Conservation (phyloP, 345 rosid genomes). For the Boechera divaricarpa region DNA sequence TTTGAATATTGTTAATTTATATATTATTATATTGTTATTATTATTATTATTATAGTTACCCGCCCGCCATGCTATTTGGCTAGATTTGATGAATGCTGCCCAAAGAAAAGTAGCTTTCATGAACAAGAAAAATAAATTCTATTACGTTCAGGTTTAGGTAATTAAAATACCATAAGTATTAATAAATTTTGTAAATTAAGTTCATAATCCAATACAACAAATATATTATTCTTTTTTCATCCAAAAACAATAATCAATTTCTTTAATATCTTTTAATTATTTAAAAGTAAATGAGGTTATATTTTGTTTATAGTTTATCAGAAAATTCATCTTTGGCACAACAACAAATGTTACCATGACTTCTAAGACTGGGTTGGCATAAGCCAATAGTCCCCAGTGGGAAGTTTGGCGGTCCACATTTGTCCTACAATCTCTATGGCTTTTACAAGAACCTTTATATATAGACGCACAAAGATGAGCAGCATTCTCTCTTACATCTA, state of each 20-base stretch:
- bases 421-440: slow-evolving; percentile 1
- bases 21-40: no score
- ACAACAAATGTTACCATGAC: slow-evolving; percentile 40
- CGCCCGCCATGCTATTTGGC: no score
- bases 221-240: neutral
- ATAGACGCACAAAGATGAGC: neutral
- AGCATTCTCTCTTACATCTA: slow-evolving; percentile 20
- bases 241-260: neutral
- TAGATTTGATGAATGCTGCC: no score
- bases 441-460: slow-evolving; percentile 20
- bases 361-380: slow-evolving; percentile 37
- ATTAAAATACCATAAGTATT: neutral
- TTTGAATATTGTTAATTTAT: no score
- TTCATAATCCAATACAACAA: neutral
- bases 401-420: slow-evolving; percentile 33
- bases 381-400: slow-evolving; percentile 4
- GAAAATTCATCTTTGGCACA: slow-evolving; percentile 21
- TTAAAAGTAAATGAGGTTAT: neutral
- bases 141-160: neutral
- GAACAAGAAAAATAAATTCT: no score
- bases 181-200: neutral
- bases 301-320: neutral
- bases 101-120: no score
- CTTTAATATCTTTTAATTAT: neutral
- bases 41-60: no score